Evolutionary conservation across 331 rosid genomes (phyloP).

Genomic region (Spiraea crenata): DNA sequence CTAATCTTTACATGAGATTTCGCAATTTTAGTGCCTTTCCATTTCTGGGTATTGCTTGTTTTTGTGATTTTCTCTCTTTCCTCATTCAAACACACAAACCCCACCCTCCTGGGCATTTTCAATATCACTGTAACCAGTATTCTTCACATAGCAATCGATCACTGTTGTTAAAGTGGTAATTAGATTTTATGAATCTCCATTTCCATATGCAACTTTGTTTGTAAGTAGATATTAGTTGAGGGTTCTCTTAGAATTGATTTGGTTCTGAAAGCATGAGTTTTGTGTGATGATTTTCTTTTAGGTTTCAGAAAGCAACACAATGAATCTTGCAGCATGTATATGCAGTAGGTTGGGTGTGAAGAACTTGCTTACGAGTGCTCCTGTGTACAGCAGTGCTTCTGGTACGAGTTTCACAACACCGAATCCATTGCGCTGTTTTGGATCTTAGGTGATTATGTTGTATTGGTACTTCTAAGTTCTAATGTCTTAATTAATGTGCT

Average conservation of each 20-base stretch:
- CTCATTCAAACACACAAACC: not conserved
- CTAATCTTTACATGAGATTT: not conserved
- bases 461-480: conserved; percentile 12
- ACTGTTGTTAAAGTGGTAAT: too few relatives aligned
- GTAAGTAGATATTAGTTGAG: not conserved
- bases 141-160: not conserved
- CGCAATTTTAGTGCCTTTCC: not conserved
- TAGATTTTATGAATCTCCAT: too few relatives aligned
- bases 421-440: not conserved
- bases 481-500: conserved; percentile 10
- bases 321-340: conserved; percentile 63
- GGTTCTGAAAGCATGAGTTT: not conserved
- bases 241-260: not conserved
- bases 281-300: conserved; percentile 10
- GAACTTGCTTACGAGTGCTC: conserved; percentile 58
- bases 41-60: not conserved
- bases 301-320: conserved; percentile 27
- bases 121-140: too few relatives aligned
- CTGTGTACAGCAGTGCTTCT: conserved; percentile 52
- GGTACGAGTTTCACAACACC: conserved; percentile 40
- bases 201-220: not conserved
- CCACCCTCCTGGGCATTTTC: too few relatives aligned
- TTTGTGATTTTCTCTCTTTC: not conserved
- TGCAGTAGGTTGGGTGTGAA: conserved; percentile 65
- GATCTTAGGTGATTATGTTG: not conserved